A percentile compares a stretch with the other conserved stretches of the same genome.
phyloP scores from a whole-genome alignment of 2,329 filamentous ascomycete species.

The Alternaria postmessia region DNA sequence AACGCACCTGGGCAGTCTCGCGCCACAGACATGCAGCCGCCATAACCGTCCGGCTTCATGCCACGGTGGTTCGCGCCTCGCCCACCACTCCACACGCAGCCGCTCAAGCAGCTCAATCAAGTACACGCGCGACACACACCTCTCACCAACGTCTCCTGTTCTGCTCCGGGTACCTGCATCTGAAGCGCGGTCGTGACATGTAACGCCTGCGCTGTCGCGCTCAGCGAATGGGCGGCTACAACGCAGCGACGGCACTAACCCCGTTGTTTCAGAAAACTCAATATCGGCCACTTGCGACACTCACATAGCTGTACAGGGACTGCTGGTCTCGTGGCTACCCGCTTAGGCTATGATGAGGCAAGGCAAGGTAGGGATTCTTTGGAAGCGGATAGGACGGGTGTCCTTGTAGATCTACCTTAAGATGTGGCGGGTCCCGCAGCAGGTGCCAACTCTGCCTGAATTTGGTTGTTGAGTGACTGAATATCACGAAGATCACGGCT shows the following conservation, averaged over 20 bases:
- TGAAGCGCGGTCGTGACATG: constrained; percentile 35
- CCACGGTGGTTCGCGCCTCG: not conserved
- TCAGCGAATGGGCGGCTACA: constrained; percentile 24
- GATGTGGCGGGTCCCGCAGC: constrained; percentile 21
- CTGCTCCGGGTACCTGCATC: constrained; percentile 21
- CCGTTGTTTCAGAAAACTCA: constrained; percentile 33
- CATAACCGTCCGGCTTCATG: constrained; percentile 2
- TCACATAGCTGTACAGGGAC: constrained; percentile 22
- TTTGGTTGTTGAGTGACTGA: constrained; percentile 38
- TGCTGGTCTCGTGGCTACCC: constrained; percentile 13
- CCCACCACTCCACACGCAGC: constrained; percentile 11
- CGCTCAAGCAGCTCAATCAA: constrained; percentile 14
- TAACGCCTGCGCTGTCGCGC: constrained; percentile 11
- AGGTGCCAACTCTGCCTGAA: constrained; percentile 11
- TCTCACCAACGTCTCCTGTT: constrained; percentile 21
- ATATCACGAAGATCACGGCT: constrained; percentile 34
- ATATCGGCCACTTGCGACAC: constrained; percentile 29
- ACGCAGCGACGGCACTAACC: constrained; percentile 15
- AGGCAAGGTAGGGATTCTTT: not conserved
- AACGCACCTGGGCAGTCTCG: constrained; percentile 4
- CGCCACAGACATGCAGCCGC: constrained; percentile 2
- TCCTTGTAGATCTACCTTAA: constrained; percentile 37
- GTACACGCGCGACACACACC: constrained; percentile 15
- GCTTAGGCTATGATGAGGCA: not conserved
- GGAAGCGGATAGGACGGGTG: constrained; percentile 3